Percentiles rank a stretch among this genome's conserved stretches.
These are phyloP conservation scores for Theobroma grandiflorum DNA, from an alignment of 441 rosid species.

Conservation along the genomic window DNA sequence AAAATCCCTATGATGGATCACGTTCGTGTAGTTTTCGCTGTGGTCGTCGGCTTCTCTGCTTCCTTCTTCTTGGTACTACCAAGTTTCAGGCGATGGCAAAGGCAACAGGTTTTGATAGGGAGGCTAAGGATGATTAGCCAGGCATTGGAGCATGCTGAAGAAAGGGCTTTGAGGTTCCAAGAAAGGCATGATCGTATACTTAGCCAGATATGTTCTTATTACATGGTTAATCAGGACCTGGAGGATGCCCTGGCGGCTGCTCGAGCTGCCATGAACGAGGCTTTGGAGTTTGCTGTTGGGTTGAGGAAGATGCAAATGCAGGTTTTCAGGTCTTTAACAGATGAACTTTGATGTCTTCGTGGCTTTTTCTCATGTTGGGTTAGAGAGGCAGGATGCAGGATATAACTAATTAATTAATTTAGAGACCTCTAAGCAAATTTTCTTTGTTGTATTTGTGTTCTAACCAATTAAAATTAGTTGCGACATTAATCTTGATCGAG, in stretches of 20 bases:
- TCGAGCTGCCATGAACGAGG: constrained; percentile 52
- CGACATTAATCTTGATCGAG: too few relatives aligned
- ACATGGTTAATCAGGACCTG: constrained; percentile 51
- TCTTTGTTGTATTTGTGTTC: too few relatives aligned
- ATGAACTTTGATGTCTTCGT: constrained; percentile 21
- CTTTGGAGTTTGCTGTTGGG: constrained; percentile 45
- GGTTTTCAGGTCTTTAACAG: constrained; percentile 46
- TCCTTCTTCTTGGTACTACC: constrained; percentile 43
- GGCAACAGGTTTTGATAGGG: constrained; percentile 37
- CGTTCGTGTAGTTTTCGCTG: constrained; percentile 36
- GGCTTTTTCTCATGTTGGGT: constrained; percentile 25
- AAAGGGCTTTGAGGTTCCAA: constrained; percentile 47
- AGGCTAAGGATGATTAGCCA: constrained; percentile 54
- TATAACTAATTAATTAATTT: neutral
- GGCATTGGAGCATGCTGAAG: constrained; percentile 55
- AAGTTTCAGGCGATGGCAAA: constrained; percentile 39
- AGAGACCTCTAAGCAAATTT: neutral
- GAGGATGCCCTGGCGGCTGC: constrained; percentile 53
- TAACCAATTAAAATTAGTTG: too few relatives aligned
- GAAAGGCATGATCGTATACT: constrained; percentile 64
- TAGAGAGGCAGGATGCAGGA: neutral
- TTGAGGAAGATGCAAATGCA: constrained; percentile 62
- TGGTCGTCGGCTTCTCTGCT: constrained; percentile 52
- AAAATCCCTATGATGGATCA: constrained; percentile 31
- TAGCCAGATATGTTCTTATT: constrained; percentile 46